phyloP scores from a whole-genome alignment of 164 flowering plant genomes.

The Cinnamomum micranthum region DNA sequence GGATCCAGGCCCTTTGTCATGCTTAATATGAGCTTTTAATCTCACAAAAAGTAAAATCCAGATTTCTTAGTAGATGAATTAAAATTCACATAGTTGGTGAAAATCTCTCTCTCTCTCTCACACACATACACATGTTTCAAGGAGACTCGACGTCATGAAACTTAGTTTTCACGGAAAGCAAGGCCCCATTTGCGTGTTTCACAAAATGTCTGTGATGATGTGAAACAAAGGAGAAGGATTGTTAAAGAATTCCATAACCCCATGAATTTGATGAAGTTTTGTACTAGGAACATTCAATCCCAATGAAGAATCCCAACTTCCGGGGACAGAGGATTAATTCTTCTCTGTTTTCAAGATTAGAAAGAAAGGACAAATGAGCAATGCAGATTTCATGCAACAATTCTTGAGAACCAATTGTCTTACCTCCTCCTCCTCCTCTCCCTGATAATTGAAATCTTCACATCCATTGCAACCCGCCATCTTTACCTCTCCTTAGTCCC shows the following conservation, averaged over 20 bases:
- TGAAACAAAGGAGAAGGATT: neutral
- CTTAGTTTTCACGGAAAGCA: neutral
- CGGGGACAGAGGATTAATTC: no score
- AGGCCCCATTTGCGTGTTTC: neutral
- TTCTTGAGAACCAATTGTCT: no score
- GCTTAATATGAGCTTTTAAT: no score
- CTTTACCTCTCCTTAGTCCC: slow-evolving; percentile 3
- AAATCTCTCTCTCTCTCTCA: neutral
- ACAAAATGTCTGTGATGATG: neutral
- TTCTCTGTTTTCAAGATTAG: no score
- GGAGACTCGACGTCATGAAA: no score
- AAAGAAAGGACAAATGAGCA: no score
- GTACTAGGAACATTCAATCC: neutral
- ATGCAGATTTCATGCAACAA: no score
- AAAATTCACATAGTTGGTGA: no score
- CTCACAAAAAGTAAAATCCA: neutral
- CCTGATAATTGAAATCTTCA: slow-evolving; percentile 7
- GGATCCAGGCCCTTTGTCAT: no score
- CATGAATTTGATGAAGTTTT: neutral
- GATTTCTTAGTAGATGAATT: no score
- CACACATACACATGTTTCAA: no score
- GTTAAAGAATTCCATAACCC: neutral
- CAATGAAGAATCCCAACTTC: no score
- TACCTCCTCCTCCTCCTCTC: neutral
- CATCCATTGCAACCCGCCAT: slow-evolving; percentile 9